Percentiles rank a stretch among this genome's conserved stretches.
Evolutionary conservation across 495 filamentous ascomycete species (phyloP).

Genomic region (Aspergillus sclerotiicarbonarius): DNA sequence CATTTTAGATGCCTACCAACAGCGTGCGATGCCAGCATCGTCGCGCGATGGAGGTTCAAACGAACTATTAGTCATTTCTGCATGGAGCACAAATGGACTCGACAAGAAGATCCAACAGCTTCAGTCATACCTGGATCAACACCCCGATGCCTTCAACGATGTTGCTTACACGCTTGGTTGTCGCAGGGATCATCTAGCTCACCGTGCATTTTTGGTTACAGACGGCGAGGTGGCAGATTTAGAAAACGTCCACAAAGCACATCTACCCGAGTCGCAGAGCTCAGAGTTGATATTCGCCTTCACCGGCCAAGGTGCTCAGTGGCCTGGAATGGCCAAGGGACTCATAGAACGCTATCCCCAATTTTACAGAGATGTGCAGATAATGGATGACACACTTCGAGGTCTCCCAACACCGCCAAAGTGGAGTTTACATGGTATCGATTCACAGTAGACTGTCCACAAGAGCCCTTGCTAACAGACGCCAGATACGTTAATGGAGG

Average conservation of each 20-base stretch:
- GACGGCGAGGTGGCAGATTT: background rate
- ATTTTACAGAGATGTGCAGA: conserved; percentile 8
- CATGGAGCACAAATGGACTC: background rate
- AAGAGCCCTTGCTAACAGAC: background rate
- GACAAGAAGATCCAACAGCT: background rate
- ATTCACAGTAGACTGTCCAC: too few species aligned
- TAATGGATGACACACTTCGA: conserved; percentile 12
- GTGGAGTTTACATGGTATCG: conserved; percentile 17
- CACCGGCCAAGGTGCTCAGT: conserved; percentile 31
- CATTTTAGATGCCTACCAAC: background rate
- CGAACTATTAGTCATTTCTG: background rate
- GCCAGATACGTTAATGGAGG: conserved; percentile 1
- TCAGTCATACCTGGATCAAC: background rate
- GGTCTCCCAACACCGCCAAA: conserved; percentile 6
- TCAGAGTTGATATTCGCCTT: conserved; percentile 15
- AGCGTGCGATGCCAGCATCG: background rate
- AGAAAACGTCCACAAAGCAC: background rate
- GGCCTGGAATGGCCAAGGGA: conserved; percentile 26
- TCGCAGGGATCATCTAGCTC: background rate
- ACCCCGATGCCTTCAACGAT: background rate
- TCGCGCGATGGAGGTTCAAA: background rate
- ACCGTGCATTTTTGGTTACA: background rate
- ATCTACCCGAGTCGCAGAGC: background rate
- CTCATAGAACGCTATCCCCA: background rate
- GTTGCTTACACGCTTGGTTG: background rate